Evolutionary conservation across 495 filamentous ascomycete genomes (phyloP), one percentile per base, ranked within the genome.

Genomic region (Xylaria telfairii): DNA sequence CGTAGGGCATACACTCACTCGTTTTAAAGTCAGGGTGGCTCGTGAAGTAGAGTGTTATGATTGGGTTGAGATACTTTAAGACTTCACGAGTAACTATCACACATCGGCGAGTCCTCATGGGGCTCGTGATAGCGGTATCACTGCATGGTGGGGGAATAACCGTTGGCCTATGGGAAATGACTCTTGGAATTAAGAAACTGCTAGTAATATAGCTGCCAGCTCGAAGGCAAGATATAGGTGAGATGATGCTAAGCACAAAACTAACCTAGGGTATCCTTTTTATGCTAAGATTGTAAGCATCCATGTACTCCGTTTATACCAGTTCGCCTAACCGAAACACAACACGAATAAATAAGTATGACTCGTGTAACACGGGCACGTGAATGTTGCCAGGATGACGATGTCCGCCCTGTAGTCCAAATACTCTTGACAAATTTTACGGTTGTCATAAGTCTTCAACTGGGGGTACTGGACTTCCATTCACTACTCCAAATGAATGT

Each of bases 401-500:
- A 53, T 9, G n/a, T 49, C 46, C 30, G 26, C 15, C 3, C 24
- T 54, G 13, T 54, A 13, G 15, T 15, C 24, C 4, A 30, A 13
- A 54, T 3, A 26, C 24, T 3, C 21, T 10, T 10, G 2, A 19
- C 28, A 34, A 17, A 34, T 37, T 37, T 10, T 28, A 54, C 28
- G 8, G 17, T 8, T 3, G 30, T n/a, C 15, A 6, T n/a, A 57
- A 3, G 51, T 21, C 12, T 34, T 65, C 51, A 71, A 24, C 24
- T 62, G 10, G 65, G 39, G 51, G 72, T 69, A 34, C 74, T 67
- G 1, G 77, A 72, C 37, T 77, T 87, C 93, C 93, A 95, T 74
- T 96, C 93, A 73, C 92, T 95, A 49, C 90, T 90, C 94, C 94
- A 97, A 66, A 97, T 94, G 74, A 97, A 97, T 0, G 93, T 97